Base-by-base conservation (phyloP, 257 asterid genomes). In the Fraxinus excelsior region DNA sequence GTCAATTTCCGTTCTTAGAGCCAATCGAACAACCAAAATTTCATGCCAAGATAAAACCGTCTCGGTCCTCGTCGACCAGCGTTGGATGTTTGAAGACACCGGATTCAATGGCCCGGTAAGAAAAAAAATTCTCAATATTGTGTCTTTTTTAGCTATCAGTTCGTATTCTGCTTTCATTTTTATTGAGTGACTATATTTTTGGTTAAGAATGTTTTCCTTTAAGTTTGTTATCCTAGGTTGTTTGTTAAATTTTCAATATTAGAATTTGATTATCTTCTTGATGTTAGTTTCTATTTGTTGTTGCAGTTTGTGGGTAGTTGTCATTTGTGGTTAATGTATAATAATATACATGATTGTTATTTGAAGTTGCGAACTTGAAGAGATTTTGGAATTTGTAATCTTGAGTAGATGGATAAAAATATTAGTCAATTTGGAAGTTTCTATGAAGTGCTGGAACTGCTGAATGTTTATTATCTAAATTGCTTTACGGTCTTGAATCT, bases 41-140 rank as follows among this genome's bases (percentile, higher is more conserved):
- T 80, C 77, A 68, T 92, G 94, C 85, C 89, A 89, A 79, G 93
- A 85, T 6, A 90, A 86, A 72, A 29, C 88, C 14, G 83, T 85
- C 23, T 58, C 74, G 68, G 72, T 92, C 3, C 97, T 97, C 25
- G 64, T 86, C 13, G 93, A 83, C 2, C 98, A 94, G 78, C 87
- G 86, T 68, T 94, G 97, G 97, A 92, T 94, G 97, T 94, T 94
- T 71, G 97, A 92, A 68, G 88, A 87, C 25, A 76, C 87, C 40
- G 87, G 82, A 53, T 66, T 92, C 70, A 69, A 81, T 51, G 98
- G 98, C 72, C 96, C 97, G 56, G 97, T 92, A 83, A 81, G 83
- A 9, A 65, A 79, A 26, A n/a, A 7, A 26, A 28, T 71, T 29
- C 32, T 37, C 82, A 5, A 8, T 25, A 1, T 76, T 44, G 12